Percentiles rank a stretch among this genome's conserved stretches.
These are phyloP conservation scores for Leccinum holopus DNA, from an alignment of 1,284 basidiomycete genomes.

Conservation along the genomic window DNA sequence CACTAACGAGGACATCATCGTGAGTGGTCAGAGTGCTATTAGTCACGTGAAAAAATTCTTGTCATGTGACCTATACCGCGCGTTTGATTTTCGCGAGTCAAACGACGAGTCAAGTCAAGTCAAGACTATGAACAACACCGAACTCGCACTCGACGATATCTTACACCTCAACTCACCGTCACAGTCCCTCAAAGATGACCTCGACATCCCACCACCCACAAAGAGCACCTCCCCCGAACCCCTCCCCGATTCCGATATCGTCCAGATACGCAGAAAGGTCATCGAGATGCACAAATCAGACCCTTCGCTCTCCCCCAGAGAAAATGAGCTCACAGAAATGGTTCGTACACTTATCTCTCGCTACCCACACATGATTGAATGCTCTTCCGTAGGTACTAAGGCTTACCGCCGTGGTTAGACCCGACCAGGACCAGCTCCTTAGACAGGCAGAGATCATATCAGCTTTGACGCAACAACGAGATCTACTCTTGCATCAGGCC, in stretches of 20 bases:
- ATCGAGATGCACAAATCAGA: background rate
- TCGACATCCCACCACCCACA: conserved; percentile 16
- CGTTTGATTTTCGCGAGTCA: conserved; percentile 34
- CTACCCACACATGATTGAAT: conserved; percentile 5
- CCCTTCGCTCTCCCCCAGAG: conserved; percentile 34
- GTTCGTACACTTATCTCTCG: conserved; percentile 37
- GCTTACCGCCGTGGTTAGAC: conserved; percentile 42
- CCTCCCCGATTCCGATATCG: conserved; percentile 26
- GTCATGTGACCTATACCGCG: conserved; percentile 31
- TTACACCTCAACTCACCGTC: conserved; percentile 43
- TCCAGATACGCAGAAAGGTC: conserved; percentile 24
- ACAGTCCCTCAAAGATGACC: conserved; percentile 21
- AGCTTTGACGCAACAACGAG: conserved; percentile 53
- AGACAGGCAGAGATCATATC: conserved; percentile 62
- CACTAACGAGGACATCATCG: conserved; percentile 1
- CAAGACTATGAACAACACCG: conserved; percentile 21
- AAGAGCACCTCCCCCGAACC: conserved; percentile 24
- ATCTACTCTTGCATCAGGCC: conserved; percentile 49
- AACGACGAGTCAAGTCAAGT: background rate
- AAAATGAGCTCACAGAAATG: conserved; percentile 59
- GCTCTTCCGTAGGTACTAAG: conserved; percentile 46
- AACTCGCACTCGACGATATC: conserved; percentile 42
- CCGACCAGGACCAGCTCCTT: conserved; percentile 49
- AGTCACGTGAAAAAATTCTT: conserved; percentile 29
- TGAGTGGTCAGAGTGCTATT: background rate